Conservation (phyloP, 495 filamentous ascomycete genomes). For the Lepraria neglecta region DNA sequence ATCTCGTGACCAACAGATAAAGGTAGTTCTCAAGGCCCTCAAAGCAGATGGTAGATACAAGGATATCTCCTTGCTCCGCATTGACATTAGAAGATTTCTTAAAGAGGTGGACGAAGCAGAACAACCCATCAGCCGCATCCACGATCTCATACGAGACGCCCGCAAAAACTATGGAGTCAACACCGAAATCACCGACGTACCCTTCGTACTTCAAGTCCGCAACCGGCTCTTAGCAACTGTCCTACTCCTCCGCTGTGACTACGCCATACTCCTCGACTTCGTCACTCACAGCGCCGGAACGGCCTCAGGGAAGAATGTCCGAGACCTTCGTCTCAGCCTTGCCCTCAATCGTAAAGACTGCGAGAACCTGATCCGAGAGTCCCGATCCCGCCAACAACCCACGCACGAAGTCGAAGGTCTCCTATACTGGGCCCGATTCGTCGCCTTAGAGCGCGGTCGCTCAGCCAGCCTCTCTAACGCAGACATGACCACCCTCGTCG, state of each 20-base stretch:
- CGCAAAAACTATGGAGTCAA: conserved; percentile 34
- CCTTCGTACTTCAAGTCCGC: conserved; percentile 33
- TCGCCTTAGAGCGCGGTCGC: conserved; percentile 33
- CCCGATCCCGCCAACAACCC: conserved; percentile 17
- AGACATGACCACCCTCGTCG: conserved; percentile 17
- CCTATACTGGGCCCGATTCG: conserved; percentile 36
- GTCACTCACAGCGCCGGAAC: conserved; percentile 23
- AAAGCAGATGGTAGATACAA: conserved; percentile 16
- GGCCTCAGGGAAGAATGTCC: conserved; percentile 6
- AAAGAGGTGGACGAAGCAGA: conserved; percentile 45
- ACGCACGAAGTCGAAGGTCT: conserved; percentile 30
- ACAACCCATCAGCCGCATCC: conserved; percentile 55
- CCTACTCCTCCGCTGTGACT: conserved; percentile 50
- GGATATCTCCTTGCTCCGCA: conserved; percentile 32
- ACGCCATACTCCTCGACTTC: conserved; percentile 52
- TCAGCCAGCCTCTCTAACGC: conserved; percentile 15
- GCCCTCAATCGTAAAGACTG: conserved; percentile 15
- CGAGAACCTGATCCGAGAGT: conserved; percentile 20
- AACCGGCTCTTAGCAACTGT: conserved; percentile 41
- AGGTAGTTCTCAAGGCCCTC: conserved; percentile 6
- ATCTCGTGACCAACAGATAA: conserved; percentile 18
- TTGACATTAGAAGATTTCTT: conserved; percentile 39
- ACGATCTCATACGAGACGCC: conserved; percentile 46
- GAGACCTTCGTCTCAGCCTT: conserved; percentile 12
- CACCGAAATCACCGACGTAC: conserved; percentile 40